Evolutionary conservation across 2,329 filamentous ascomycete genomes (phyloP).

Genomic region (Colletotrichum sublineola): DNA sequence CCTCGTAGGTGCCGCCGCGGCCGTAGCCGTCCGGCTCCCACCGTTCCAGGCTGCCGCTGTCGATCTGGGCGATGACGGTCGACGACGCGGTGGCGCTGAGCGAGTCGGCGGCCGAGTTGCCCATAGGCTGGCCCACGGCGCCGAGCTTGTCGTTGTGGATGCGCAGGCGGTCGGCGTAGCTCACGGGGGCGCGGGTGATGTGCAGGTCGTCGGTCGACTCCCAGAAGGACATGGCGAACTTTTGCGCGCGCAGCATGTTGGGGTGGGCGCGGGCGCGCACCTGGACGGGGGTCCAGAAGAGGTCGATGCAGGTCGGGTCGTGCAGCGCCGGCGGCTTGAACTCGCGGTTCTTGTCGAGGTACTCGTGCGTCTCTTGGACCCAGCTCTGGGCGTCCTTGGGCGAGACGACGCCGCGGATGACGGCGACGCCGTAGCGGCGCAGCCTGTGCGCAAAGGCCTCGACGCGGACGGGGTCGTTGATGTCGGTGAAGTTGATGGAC

Average conservation of each 20-base stretch:
- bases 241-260: conserved; percentile 55
- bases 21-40: conserved; percentile 76
- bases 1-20: conserved; percentile 70
- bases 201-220: conserved; percentile 62
- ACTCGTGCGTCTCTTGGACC: conserved; percentile 65
- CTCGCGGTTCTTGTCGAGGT: conserved; percentile 63
- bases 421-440: conserved; percentile 50
- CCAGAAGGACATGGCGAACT: conserved; percentile 68
- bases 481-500: conserved; percentile 57
- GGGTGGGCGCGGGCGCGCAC: conserved; percentile 56
- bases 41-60: conserved; percentile 75
- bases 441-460: conserved; percentile 48
- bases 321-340: conserved; percentile 66
- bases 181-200: conserved; percentile 61
- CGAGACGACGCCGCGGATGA: conserved; percentile 51
- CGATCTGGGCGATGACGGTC: conserved; percentile 70
- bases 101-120: conserved; percentile 62
- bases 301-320: conserved; percentile 78
- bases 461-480: conserved; percentile 47
- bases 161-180: conserved; percentile 72
- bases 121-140: conserved; percentile 32
- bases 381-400: conserved; percentile 52
- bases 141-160: conserved; percentile 56
- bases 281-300: conserved; percentile 67
- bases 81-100: conserved; percentile 55